A percentile compares a stretch with the other conserved stretches of the same genome.
phyloP scores from a whole-genome alignment of 23 red algal species.

The Cyanidioschyzon merolae region DNA sequence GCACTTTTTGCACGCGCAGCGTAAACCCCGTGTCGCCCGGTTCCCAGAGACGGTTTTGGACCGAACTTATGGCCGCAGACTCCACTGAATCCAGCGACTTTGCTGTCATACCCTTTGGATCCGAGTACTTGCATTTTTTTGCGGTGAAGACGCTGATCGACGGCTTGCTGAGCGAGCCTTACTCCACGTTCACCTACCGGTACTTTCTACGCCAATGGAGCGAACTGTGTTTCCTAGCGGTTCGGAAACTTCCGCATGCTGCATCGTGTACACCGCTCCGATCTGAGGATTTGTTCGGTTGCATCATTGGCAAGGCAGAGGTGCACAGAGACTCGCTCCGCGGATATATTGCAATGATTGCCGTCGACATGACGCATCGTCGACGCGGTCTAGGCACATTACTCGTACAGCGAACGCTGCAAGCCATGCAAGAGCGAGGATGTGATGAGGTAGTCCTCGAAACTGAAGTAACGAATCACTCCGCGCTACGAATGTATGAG shows the following conservation, averaged over 20 bases:
- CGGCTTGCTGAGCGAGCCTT: slow-evolving; percentile 80
- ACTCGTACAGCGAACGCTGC: slow-evolving; percentile 51
- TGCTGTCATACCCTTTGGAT: neutral
- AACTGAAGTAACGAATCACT: slow-evolving; percentile 70
- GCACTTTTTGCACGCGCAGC: no score
- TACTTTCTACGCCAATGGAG: slow-evolving; percentile 96
- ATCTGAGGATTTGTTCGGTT: neutral
- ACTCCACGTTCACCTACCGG: slow-evolving; percentile 97
- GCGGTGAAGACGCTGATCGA: slow-evolving; percentile 30
- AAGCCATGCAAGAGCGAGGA: slow-evolving; percentile 44
- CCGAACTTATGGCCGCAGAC: no score
- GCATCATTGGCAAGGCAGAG: slow-evolving; percentile 25
- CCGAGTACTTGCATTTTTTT: neutral
- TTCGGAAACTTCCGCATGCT: neutral
- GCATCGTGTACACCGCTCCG: neutral
- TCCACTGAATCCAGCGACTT: no score
- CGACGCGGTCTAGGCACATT: slow-evolving; percentile 53
- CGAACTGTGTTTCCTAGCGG: slow-evolving; percentile 56
- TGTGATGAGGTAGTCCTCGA: slow-evolving; percentile 81
- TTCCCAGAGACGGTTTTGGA: no score
- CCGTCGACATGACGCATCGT: slow-evolving; percentile 50
- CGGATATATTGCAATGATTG: slow-evolving; percentile 98
- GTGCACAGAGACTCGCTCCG: slow-evolving; percentile 14
- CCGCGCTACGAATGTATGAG: slow-evolving; percentile 68
- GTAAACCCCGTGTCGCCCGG: no score